phyloP scores from a whole-genome alignment of 805 yeast species.

The Myxozyma vanderwaltii region DNA sequence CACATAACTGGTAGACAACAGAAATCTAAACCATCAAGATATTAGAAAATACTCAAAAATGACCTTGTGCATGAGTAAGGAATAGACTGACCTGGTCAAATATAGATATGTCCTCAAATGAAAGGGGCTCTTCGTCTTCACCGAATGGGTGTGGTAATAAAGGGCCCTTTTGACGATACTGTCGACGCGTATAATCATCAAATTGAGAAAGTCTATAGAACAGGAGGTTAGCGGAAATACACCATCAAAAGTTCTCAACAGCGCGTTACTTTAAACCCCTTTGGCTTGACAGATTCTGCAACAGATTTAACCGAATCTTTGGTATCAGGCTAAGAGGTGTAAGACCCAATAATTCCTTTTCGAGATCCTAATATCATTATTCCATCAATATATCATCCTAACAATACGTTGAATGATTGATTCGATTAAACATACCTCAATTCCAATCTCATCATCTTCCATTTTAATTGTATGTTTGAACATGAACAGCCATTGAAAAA shows the following conservation, averaged over 20 bases:
- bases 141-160: conserved; percentile 18
- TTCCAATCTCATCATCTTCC: conserved; percentile 36
- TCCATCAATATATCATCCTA: not conserved
- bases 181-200: conserved; percentile 30
- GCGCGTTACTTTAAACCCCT: conserved; percentile 21
- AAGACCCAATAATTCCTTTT: conserved; percentile 41
- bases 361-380: conserved; percentile 37
- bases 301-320: conserved; percentile 24
- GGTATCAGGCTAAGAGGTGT: conserved; percentile 30
- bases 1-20: conserved; percentile 25
- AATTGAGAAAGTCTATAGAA: conserved; percentile 24
- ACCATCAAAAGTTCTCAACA: not conserved
- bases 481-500: conserved; percentile 40
- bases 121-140: conserved; percentile 24
- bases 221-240: not conserved
- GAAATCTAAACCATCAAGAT: conserved; percentile 6
- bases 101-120: conserved; percentile 23
- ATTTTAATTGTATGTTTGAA: conserved; percentile 35
- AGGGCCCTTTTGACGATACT: conserved; percentile 31
- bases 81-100: conserved; percentile 23
- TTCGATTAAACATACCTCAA: conserved; percentile 28
- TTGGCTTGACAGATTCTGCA: conserved; percentile 30
- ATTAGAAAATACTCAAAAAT: not conserved
- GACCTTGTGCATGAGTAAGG: not conserved
- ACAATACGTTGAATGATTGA: not conserved